phyloP scores from a whole-genome alignment of 192 early-diverging fungal species.

The Coemansia sp. region DNA sequence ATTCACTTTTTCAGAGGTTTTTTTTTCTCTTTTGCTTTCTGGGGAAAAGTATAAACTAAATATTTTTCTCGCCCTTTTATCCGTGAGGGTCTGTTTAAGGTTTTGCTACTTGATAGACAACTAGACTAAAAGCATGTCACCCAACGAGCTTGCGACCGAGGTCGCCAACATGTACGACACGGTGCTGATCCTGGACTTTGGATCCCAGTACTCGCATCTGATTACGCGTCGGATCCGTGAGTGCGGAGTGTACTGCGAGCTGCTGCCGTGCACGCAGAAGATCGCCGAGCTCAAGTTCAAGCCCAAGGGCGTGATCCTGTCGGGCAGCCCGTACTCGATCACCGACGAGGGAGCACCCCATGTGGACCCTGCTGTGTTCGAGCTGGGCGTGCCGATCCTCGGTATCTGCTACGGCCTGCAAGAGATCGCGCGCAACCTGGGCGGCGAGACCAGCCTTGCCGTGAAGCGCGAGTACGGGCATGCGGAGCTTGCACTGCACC shows the following conservation, averaged over 20 bases:
- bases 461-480: slow-evolving; percentile 97
- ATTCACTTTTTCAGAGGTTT: neutral
- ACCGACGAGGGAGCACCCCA: slow-evolving; percentile 93
- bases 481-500: slow-evolving; percentile 70
- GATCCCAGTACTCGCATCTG: slow-evolving; percentile 98
- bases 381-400: slow-evolving; percentile 84
- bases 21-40: neutral
- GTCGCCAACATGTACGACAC: slow-evolving; percentile 89
- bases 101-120: neutral
- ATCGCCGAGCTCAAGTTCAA: slow-evolving; percentile 90
- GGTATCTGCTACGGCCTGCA: slow-evolving; percentile 99
- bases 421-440: slow-evolving; percentile 88
- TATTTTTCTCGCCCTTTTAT: too few species aligned
- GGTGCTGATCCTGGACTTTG: slow-evolving; percentile 98
- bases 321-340: slow-evolving; percentile 96
- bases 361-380: slow-evolving; percentile 88
- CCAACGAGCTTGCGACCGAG: slow-evolving; percentile 48
- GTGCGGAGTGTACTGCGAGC: slow-evolving; percentile 98
- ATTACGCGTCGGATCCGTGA: slow-evolving; percentile 95
- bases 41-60: neutral
- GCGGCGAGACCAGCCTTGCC: slow-evolving; percentile 68
- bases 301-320: slow-evolving; percentile 95
- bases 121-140: neutral
- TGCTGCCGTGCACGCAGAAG: slow-evolving; percentile 95
- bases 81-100: too few species aligned